Conservation (phyloP, 1,284 basidiomycete species). For the Amylostereum areolatum region DNA sequence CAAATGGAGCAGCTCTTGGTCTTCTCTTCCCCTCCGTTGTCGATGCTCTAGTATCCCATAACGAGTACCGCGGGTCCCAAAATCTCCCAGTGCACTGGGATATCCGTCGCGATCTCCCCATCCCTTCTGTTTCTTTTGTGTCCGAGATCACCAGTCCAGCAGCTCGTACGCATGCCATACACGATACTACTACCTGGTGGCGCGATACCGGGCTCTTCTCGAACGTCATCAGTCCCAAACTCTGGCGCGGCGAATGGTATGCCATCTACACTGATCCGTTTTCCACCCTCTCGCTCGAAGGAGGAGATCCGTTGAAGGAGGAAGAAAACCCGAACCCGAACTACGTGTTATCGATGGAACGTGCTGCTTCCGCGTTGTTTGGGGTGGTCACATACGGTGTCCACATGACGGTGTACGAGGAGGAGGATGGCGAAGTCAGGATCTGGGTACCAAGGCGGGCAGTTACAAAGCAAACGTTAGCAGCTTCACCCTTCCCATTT, state of each 20-base stretch:
- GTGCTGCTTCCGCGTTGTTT: slow-evolving; percentile 84
- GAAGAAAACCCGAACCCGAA: slow-evolving; percentile 33
- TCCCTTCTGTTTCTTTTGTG: slow-evolving; percentile 45
- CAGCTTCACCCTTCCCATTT: neutral
- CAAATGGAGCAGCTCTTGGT: slow-evolving; percentile 43
- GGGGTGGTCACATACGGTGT: slow-evolving; percentile 88
- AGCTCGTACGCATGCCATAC: slow-evolving; percentile 55
- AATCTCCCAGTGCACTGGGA: slow-evolving; percentile 34
- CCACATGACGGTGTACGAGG: slow-evolving; percentile 71
- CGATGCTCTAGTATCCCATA: slow-evolving; percentile 44
- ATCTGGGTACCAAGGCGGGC: slow-evolving; percentile 90
- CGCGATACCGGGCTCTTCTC: slow-evolving; percentile 55
- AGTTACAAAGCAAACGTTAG: slow-evolving; percentile 82
- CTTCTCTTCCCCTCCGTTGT: slow-evolving; percentile 55
- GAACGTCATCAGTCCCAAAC: slow-evolving; percentile 60
- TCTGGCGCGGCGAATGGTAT: slow-evolving; percentile 86
- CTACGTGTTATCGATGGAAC: slow-evolving; percentile 84
- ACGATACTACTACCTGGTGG: slow-evolving; percentile 64
- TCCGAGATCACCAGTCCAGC: slow-evolving; percentile 42
- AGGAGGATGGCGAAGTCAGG: slow-evolving; percentile 41
- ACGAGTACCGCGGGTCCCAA: slow-evolving; percentile 25
- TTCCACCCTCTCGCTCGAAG: slow-evolving; percentile 27
- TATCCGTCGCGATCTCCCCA: slow-evolving; percentile 26
- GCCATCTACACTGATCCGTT: slow-evolving; percentile 76
- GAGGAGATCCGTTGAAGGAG: slow-evolving; percentile 21